A percentile compares a stretch with the other conserved stretches of the same genome.
Conservation (phyloP, 345 rosid genomes). For the Laguncularia racemosa region DNA sequence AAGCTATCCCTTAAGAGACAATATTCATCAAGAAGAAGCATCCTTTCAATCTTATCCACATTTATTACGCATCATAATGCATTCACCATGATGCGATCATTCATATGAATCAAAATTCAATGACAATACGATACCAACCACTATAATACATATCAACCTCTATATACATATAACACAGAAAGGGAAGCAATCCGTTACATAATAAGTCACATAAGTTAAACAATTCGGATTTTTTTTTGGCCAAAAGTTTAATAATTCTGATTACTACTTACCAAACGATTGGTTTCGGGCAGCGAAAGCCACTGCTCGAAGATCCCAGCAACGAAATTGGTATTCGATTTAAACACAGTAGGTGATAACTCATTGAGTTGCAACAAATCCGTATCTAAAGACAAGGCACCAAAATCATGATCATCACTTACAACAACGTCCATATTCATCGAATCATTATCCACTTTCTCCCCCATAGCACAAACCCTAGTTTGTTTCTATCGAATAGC, state of each 20-base stretch:
- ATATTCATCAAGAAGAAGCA: no score
- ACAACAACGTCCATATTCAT: conserved; percentile 33
- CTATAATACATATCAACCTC: no score
- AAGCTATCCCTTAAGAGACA: no score
- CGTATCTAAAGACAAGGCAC: conserved; percentile 59
- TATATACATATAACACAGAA: no score
- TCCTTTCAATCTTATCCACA: no score
- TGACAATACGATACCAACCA: no score
- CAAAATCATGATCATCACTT: conserved; percentile 16
- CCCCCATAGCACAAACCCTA: conserved; percentile 2
- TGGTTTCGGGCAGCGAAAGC: conserved; percentile 86
- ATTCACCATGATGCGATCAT: no score
- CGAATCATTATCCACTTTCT: conserved; percentile 14
- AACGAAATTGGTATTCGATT: conserved; percentile 66
- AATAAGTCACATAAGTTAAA: not conserved
- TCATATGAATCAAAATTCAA: no score
- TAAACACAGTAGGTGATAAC: conserved; percentile 62
- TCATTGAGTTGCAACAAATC: conserved; percentile 82
- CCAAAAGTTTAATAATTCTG: not conserved
- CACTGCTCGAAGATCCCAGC: conserved; percentile 85
- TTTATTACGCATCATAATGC: no score
- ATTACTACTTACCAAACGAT: conserved; percentile 49
- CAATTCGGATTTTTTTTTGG: no score
- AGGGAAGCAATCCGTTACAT: no score
- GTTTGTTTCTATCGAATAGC: not conserved